Percentiles rank a stretch among this genome's conserved stretches.
Conservation (phyloP, 2,329 filamentous ascomycete genomes). For the Trichophyton verrucosum region DNA sequence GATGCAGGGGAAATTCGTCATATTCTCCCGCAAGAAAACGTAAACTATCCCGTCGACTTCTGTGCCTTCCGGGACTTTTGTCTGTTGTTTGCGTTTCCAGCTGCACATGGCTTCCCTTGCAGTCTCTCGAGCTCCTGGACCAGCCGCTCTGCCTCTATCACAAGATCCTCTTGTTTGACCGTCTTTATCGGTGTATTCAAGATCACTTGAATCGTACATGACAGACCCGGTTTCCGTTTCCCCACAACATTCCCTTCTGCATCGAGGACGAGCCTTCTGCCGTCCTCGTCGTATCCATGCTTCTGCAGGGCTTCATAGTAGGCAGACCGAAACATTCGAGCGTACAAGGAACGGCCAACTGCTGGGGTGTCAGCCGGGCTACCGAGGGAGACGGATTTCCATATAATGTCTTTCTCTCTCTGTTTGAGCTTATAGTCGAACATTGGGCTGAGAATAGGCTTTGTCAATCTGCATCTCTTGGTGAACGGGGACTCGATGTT, state of each 20-base stretch:
- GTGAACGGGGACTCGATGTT: constrained; percentile 18
- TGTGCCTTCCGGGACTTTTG: background rate
- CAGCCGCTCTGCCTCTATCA: background rate
- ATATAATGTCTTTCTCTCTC: constrained; percentile 33
- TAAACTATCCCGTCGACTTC: background rate
- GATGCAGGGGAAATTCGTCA: background rate
- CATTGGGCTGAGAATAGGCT: constrained; percentile 22
- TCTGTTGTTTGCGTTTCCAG: background rate
- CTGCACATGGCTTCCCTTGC: background rate
- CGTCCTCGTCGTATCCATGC: constrained; percentile 33
- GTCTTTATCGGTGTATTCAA: background rate
- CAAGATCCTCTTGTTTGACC: background rate
- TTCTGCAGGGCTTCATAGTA: constrained; percentile 35
- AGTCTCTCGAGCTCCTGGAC: background rate
- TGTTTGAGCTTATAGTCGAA: constrained; percentile 25
- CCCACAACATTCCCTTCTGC: background rate
- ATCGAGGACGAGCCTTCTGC: constrained; percentile 11
- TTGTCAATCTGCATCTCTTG: constrained; percentile 9
- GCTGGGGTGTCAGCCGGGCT: constrained; percentile 24
- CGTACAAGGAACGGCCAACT: constrained; percentile 37
- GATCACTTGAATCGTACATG: background rate
- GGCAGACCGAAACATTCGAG: constrained; percentile 33
- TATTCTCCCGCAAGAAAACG: too few relatives aligned
- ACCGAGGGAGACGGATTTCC: constrained; percentile 34
- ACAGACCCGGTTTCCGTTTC: background rate